Base-by-base conservation (phyloP, 2,329 filamentous ascomycete species). In the Plectosphaerella cucumerina region DNA sequence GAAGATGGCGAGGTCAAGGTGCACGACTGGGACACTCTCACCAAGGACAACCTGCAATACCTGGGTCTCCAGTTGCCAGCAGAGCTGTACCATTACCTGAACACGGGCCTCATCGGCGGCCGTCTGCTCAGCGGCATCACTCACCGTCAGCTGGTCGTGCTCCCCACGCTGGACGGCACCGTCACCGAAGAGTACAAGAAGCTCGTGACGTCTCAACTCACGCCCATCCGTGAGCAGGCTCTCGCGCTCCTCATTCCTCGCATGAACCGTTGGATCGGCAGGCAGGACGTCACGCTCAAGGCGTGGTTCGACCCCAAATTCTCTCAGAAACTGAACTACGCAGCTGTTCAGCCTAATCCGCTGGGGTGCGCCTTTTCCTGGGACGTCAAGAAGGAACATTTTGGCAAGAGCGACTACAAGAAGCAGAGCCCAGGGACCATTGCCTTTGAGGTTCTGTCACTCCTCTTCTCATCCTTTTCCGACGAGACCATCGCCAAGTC, bases 81-180 rank as follows among this genome's bases (percentile, higher is more conserved):
- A 39, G 94, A 99, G 69, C 76, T 97, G 17, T 92, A 93, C 65
- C 88, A 90, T 67, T 97, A 97, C 66, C 77, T 97, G 47, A 91
- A 90, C 52, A 85, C 82, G 48, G 94, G 90, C 33, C 73, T 97
- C 42, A 83, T 97, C 57, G 84, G 89, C 23, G 78, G 90, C 21
- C 84, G 89, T 45, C 77, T 96, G 35, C 79, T 96, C 12, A 89
- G 87, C 65, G 93, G 86, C 80, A 83, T 96, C 59, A 87, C 89
- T 5, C 87, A 90, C 49, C 84, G 87, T 56, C 85, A 93, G 65
- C 81, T 96, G 51, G 71, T 88, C 26, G 80, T 97, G 48, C 79
- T 84, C 48, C 87, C 93, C n/a, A 94, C 93, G 5, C 75, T 96
- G 49, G 94, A 97, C 53, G 89, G 90, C 44, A 86, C 89, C 47